Base-by-base conservation (phyloP, 352 stramenopile genomes). In the Globisporangium nagaii region DNA sequence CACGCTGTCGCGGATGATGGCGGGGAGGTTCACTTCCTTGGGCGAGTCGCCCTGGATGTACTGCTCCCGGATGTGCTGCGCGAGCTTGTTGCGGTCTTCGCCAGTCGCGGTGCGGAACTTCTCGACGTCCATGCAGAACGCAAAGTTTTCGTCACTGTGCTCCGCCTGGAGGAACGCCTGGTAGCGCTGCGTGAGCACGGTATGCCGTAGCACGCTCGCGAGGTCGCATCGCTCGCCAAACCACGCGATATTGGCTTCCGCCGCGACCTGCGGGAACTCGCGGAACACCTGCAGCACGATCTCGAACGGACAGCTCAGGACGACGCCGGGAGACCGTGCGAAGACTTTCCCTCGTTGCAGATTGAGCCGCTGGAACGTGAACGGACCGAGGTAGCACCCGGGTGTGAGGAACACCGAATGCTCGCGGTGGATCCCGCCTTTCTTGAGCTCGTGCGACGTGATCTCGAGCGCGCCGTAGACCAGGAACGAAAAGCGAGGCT, bases 101-200 rank as follows among this genome's bases (percentile, higher is more conserved):
- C 64, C 54, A 25, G 57, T 32, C 0, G 64, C 43, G 0, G 49
- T 31, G 9, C 76, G 72, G 31, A 80, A 90, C 40, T 68, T 71
- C 30, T 88, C 73, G 12, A 92, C 69, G 32, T 87, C 75, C 24
- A 86, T 58, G 41, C 79, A 86, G 43, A 92, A 92, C 22, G 73
- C 63, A 37, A 84, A 88, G 52, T 92, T 92, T 43, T 92, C 81
- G 35, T 90, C 81, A 13, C 79, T 90, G 44, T 90, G 80, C 48
- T 92, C 81, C 4, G 79, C 69, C 48, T 84, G 68, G 0, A 88
- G 63, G 42, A 92, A 92, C 0, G 73, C 53, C 45, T 79, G 67
- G 53, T 88, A 89, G 4, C 75, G 73, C 39, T 87, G 56, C 1
- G 66, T 85, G 19, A 88, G 68, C 8, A 81, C 58, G 1, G 62